phyloP scores from a whole-genome alignment of 257 asterid species.

The Nicotiana attenuata region DNA sequence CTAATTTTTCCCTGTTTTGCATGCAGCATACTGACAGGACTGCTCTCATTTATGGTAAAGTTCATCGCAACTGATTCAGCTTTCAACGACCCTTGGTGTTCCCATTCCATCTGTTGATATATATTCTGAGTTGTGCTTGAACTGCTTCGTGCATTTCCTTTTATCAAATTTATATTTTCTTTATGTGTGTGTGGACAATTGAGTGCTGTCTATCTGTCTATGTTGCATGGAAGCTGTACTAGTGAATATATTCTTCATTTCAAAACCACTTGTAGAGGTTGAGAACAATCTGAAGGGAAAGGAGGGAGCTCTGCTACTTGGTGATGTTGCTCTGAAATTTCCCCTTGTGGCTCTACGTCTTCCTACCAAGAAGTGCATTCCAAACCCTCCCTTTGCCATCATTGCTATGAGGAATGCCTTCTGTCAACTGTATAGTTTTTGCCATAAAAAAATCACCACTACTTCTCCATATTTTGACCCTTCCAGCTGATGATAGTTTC shows the following conservation, averaged over 20 bases:
- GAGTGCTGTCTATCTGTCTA: not conserved
- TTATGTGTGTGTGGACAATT: not conserved
- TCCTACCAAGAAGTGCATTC: not conserved
- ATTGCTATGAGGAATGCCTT: not conserved
- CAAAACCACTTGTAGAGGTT: not conserved
- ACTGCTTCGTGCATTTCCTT: not conserved
- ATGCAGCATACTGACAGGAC: conserved; percentile 94
- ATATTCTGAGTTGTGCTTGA: not conserved
- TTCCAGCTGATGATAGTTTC: not conserved
- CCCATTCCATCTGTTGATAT: not conserved
- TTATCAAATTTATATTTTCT: not conserved
- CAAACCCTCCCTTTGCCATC: not conserved
- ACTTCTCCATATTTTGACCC: not conserved
- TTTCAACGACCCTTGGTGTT: not conserved
- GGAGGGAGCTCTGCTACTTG: not conserved
- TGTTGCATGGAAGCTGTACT: not conserved
- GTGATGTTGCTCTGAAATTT: not conserved
- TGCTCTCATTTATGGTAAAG: conserved; percentile 98
- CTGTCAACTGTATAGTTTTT: not conserved
- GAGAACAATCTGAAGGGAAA: not conserved
- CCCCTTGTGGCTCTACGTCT: not conserved
- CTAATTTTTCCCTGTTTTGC: conserved; percentile 30
- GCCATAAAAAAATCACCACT: not conserved
- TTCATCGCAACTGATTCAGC: not conserved
- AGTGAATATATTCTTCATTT: not conserved